phyloP scores from a whole-genome alignment of 768 basidiomycete species.

The Agaricus subrufescens region DNA sequence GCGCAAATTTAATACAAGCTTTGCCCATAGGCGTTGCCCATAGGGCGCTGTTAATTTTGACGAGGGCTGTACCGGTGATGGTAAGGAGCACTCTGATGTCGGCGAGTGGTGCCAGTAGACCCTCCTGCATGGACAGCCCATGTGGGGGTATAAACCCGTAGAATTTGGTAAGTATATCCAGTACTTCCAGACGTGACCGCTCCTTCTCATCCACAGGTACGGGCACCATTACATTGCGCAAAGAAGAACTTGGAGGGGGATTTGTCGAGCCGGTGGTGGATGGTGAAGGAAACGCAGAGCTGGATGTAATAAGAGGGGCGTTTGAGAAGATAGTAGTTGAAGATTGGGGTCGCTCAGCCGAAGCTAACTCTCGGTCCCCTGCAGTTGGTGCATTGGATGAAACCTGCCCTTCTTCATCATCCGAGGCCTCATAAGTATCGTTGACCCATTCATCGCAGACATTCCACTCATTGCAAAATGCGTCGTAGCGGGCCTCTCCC shows the following conservation, averaged over 20 bases:
- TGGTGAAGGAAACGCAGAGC: no score
- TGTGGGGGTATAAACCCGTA: neutral
- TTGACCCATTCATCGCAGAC: neutral
- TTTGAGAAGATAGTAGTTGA: no score
- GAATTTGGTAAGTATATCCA: neutral
- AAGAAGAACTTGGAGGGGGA: neutral
- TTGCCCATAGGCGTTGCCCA: no score
- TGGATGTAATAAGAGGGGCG: no score
- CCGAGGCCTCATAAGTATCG: neutral
- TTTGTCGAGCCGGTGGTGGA: neutral
- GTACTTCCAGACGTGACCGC: neutral
- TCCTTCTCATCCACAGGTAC: neutral
- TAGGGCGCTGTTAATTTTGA: neutral
- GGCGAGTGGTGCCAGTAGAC: neutral
- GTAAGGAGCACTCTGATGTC: neutral
- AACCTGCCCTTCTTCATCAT: neutral
- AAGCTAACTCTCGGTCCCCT: no score
- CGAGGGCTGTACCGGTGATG: neutral
- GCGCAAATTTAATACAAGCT: neutral
- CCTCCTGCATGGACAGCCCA: no score
- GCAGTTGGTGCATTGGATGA: no score
- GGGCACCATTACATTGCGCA: neutral
- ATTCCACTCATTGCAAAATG: neutral
- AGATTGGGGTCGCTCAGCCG: no score
- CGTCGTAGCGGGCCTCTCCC: no score